Base-by-base conservation (phyloP, 2,329 filamentous ascomycete species). In the Cryphonectria japonica region DNA sequence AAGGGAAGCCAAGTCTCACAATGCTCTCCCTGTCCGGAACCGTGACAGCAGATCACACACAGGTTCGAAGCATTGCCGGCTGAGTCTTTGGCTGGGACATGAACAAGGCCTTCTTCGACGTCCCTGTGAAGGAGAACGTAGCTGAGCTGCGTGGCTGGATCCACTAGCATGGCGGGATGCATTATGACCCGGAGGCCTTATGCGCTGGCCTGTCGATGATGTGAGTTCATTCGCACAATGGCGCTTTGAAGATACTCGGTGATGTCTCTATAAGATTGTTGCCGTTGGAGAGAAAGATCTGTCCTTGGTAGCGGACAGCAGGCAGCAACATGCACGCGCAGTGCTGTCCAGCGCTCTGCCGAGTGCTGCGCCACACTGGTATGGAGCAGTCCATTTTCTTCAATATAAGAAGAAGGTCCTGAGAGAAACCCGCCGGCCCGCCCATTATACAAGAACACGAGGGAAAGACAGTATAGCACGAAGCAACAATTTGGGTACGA, bases 11-110 rank as follows among this genome's bases (percentile, higher is more conserved):
- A 68, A 8, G 66, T 50, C n/a, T 60, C 54, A 16, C 26, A 26
- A 26, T 26, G 26, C 26, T 26, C 26, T 26, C 26, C 59, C 22
- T 13, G n/a, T 7, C 66, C 66, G 26, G 66, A 68, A 39, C 66
- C 66, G 57, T 68, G 66, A 29, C 43, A 61, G 66, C 66, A 68
- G 57, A 68, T 46, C 16, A 68, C 57, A n/a, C 19, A 39, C 19
- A 29, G 9, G 26, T n/a, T 9, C 9, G 22, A n/a, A 4, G 52
- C 6, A 29, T 34, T 1, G 6, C 6, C n/a, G 50, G 8, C 34
- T 39, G 22, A n/a, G 29, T 7, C 26, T 34, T 7, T 39, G 64
- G 6, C 11, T 29, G n/a, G 7, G 14, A 34, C 19, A 11, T n/a
- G 22, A 1, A 2, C 34, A 4, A 26, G 0, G 2, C 1, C 34